Percentiles rank a stretch among this genome's conserved stretches.
These are phyloP conservation scores for Phaffia tasmanica DNA, from an alignment of 768 basidiomycete species.

Conservation along the genomic window DNA sequence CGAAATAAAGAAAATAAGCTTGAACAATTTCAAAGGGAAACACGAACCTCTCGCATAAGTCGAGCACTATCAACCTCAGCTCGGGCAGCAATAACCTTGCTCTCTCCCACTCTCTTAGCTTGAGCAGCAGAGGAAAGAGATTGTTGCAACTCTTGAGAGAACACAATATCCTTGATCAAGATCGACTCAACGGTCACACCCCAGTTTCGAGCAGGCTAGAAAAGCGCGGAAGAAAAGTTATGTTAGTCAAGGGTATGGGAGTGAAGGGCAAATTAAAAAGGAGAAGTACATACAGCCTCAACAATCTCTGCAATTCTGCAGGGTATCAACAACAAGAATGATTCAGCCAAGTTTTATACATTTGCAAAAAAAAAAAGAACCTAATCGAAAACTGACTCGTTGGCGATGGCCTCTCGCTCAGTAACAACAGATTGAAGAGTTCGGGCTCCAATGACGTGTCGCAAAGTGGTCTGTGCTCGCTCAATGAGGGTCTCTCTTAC, in stretches of 20 bases:
- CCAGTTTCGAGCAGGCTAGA: constrained; percentile 53
- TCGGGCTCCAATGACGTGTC: constrained; percentile 65
- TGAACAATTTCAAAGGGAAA: background rate
- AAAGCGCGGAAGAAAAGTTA: constrained; percentile 31
- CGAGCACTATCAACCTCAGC: constrained; percentile 91
- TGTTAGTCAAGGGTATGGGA: background rate
- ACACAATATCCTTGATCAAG: constrained; percentile 47
- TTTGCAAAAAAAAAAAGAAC: too few relatives aligned
- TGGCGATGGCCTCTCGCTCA: constrained; percentile 64
- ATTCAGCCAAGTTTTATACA: too few relatives aligned
- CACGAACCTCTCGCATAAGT: constrained; percentile 66
- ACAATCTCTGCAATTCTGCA: constrained; percentile 63
- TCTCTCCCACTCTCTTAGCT: constrained; percentile 64
- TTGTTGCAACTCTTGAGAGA: constrained; percentile 77
- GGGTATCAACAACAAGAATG: too few relatives aligned
- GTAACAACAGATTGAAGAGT: constrained; percentile 86
- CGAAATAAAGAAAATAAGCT: background rate
- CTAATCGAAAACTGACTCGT: background rate
- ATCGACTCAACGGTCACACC: constrained; percentile 94
- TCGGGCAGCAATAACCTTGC: constrained; percentile 72
- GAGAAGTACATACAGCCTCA: constrained; percentile 40
- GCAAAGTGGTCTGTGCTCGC: constrained; percentile 75
- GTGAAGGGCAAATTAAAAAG: too few relatives aligned
- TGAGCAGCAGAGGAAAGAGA: constrained; percentile 90
- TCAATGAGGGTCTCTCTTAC: constrained; percentile 48